Evolutionary conservation across 345 rosid genomes (phyloP).

Genomic region (Acer campestre): DNA sequence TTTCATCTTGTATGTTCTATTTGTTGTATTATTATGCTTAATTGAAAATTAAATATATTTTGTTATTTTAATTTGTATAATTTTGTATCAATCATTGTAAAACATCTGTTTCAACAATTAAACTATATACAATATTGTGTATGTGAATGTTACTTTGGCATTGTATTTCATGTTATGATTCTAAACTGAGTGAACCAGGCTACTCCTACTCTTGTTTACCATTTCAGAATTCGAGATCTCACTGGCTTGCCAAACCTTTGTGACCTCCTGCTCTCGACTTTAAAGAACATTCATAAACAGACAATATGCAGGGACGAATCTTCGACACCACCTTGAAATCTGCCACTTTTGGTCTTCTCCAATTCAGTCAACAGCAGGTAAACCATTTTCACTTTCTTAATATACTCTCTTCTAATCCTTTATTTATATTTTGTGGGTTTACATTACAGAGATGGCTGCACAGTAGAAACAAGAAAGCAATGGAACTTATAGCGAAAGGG

Average conservation of each 20-base stretch:
- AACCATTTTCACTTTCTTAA: constrained; percentile 4
- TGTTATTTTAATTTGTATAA: too few relatives aligned
- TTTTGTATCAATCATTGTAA: too few relatives aligned
- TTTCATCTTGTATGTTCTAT: not conserved
- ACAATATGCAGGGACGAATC: constrained; percentile 31
- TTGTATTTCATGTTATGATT: too few relatives aligned
- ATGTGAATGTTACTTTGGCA: too few relatives aligned
- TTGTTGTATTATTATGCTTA: not conserved
- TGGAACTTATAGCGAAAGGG: constrained; percentile 88
- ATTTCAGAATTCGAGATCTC: too few relatives aligned
- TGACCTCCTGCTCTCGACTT: not conserved
- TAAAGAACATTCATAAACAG: not conserved
- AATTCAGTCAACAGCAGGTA: constrained; percentile 27
- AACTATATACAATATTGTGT: too few relatives aligned
- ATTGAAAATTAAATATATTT: not conserved
- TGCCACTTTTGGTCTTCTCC: constrained; percentile 7
- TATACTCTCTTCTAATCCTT: not conserved
- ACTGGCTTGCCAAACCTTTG: not conserved
- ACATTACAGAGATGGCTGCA: constrained; percentile 68
- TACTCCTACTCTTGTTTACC: too few relatives aligned
- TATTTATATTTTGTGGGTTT: constrained; percentile 14
- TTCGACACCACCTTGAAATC: constrained; percentile 12
- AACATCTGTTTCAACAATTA: too few relatives aligned
- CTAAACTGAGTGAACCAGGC: too few relatives aligned
- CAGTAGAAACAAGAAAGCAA: constrained; percentile 80